These are phyloP conservation scores for Lunasporangiospora selenospora DNA, from an alignment of 192 early-diverging fungal genomes.

Conservation along the genomic window DNA sequence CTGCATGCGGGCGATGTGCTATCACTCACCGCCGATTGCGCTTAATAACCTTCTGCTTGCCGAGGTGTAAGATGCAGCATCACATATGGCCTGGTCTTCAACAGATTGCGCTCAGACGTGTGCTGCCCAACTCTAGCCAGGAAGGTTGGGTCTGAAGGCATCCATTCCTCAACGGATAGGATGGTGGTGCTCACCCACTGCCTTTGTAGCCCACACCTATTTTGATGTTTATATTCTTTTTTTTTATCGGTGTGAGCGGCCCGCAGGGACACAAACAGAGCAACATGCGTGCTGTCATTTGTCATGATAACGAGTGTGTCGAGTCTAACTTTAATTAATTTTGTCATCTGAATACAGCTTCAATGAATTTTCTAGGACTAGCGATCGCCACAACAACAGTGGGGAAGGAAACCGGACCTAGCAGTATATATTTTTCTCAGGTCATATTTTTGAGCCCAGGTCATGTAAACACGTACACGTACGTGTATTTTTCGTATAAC, in stretches of 20 bases:
- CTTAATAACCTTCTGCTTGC: slow-evolving; percentile 32
- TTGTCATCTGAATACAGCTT: no score
- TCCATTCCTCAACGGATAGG: slow-evolving; percentile 35
- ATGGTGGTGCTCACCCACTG: slow-evolving; percentile 30
- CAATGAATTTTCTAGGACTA: no score
- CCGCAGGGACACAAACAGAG: slow-evolving; percentile 22
- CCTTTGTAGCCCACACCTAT: slow-evolving; percentile 19
- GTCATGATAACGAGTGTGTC: slow-evolving; percentile 9
- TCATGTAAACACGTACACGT: no score
- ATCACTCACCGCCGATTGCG: slow-evolving; percentile 30
- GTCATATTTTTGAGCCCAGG: no score
- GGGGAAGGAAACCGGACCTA: no score
- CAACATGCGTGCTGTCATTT: slow-evolving; percentile 6
- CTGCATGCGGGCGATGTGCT: slow-evolving; percentile 30
- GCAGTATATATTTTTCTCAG: no score
- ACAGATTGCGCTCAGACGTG: slow-evolving; percentile 15
- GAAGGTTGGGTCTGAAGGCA: slow-evolving; percentile 31
- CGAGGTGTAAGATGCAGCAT: slow-evolving; percentile 32
- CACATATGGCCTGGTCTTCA: slow-evolving; percentile 25
- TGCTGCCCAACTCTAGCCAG: slow-evolving; percentile 30
- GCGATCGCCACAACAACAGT: no score
- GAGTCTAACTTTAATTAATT: slow-evolving; percentile 7
- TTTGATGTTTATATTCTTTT: slow-evolving; percentile 5
- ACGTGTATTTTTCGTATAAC: no score
- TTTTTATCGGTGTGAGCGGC: slow-evolving; percentile 15